Conservation (phyloP, 768 basidiomycete genomes). For the Pholiota molesta region DNA sequence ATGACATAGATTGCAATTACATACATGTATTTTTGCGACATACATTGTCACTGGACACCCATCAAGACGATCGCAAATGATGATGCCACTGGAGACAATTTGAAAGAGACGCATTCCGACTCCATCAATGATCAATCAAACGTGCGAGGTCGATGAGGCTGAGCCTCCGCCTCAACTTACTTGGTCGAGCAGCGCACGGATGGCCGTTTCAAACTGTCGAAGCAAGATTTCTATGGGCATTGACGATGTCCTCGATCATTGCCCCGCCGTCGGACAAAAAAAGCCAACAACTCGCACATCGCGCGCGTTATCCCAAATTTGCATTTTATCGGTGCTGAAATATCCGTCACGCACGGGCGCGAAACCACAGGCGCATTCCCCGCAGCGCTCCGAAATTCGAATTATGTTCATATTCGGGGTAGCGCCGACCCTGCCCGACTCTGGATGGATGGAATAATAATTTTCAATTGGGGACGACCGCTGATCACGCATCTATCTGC, state of each 20-base stretch:
- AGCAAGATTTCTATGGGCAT: not conserved
- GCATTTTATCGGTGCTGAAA: not conserved
- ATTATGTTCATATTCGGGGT: not conserved
- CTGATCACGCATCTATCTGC: not conserved
- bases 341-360: not conserved
- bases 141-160: too few species aligned
- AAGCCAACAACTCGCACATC: not conserved
- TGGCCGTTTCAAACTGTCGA: not conserved
- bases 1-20: not conserved
- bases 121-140: too few species aligned
- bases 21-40: not conserved
- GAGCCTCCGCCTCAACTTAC: too few species aligned
- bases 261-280: not conserved
- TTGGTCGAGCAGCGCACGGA: not conserved
- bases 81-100: too few species aligned
- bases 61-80: not conserved
- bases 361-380: not conserved
- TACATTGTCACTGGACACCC: not conserved
- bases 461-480: not conserved
- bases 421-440: constrained; percentile 1
- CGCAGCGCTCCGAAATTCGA: not conserved
- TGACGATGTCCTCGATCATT: not conserved
- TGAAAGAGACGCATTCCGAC: too few species aligned
- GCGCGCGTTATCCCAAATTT: not conserved
- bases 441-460: not conserved